A percentile compares a stretch with the other conserved stretches of the same genome.
Conservation (phyloP, 2,329 filamentous ascomycete species). For the Fusarium aywerte region DNA sequence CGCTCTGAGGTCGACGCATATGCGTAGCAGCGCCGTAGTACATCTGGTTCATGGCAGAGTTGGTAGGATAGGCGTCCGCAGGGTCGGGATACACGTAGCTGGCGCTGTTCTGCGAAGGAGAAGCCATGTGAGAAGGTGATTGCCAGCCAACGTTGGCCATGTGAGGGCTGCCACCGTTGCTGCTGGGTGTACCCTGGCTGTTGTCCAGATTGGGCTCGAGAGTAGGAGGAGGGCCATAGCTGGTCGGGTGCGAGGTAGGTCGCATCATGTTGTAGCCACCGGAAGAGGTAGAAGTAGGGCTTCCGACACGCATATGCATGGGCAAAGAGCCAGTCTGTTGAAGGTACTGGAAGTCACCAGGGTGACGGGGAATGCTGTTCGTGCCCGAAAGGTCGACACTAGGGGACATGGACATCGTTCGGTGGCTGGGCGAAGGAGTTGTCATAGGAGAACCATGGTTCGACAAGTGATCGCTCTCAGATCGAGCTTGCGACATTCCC, state of each 20-base stretch:
- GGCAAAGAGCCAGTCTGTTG: conserved; percentile 79
- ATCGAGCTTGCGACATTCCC: conserved; percentile 63
- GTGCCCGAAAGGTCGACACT: conserved; percentile 76
- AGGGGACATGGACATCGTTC: conserved; percentile 82
- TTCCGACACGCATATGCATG: conserved; percentile 80
- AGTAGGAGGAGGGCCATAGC: conserved; percentile 84
- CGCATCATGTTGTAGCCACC: conserved; percentile 66
- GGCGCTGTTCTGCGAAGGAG: conserved; percentile 74
- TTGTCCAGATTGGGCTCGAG: conserved; percentile 87
- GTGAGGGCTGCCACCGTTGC: conserved; percentile 86
- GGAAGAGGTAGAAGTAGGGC: conserved; percentile 74
- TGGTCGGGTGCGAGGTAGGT: conserved; percentile 86
- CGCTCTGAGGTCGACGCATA: conserved; percentile 78
- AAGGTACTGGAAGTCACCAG: conserved; percentile 77
- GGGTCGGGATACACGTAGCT: conserved; percentile 86
- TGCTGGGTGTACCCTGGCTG: conserved; percentile 72
- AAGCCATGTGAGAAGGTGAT: conserved; percentile 79
- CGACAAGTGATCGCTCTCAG: conserved; percentile 77
- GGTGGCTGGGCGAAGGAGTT: conserved; percentile 85
- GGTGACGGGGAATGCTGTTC: conserved; percentile 73
- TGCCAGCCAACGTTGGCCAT: conserved; percentile 86
- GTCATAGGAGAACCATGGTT: conserved; percentile 78
- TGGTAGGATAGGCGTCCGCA: conserved; percentile 71
- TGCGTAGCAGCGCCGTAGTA: conserved; percentile 75
- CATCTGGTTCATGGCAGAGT: conserved; percentile 71